Evolutionary conservation across 1,284 basidiomycete species (phyloP).

Genomic region (Marasmius fiardii): DNA sequence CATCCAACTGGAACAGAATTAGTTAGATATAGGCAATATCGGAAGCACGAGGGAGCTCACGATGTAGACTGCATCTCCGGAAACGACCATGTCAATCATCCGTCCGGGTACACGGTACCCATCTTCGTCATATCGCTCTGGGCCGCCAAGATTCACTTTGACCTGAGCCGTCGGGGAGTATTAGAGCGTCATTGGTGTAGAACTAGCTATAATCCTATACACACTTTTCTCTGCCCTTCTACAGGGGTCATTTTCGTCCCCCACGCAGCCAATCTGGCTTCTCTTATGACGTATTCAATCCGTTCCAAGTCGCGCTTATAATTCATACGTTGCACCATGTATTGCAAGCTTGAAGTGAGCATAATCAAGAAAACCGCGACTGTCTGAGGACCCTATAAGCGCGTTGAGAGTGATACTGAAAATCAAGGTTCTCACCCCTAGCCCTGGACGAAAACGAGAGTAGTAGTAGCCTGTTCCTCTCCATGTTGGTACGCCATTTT

Average conservation of each 20-base stretch:
- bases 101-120: conserved; percentile 47
- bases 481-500: conserved; percentile 89
- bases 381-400: conserved; percentile 36
- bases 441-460: conserved; percentile 86
- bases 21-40: conserved; percentile 1
- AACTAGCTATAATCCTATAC: conserved; percentile 13
- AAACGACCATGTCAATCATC: conserved; percentile 76
- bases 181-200: conserved; percentile 4
- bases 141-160: conserved; percentile 63
- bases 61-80: conserved; percentile 65
- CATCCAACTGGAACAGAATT: conserved; percentile 36
- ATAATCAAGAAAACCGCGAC: conserved; percentile 75
- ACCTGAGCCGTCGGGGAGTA: conserved; percentile 39
- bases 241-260: conserved; percentile 62
- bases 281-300: conserved; percentile 61
- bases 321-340: conserved; percentile 74
- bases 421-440: conserved; percentile 51
- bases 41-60: conserved; percentile 42
- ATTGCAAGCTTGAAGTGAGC: conserved; percentile 77
- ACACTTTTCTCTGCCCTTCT: conserved; percentile 64
- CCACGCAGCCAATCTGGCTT: conserved; percentile 74
- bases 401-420: neutral
- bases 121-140: conserved; percentile 48
- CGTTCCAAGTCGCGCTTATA: conserved; percentile 69
- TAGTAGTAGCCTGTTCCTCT: conserved; percentile 90